A percentile compares a stretch with the other conserved stretches of the same genome.
These are phyloP conservation scores for Floccularia luteovirens DNA, from an alignment of 768 basidiomycete genomes.

Conservation along the genomic window DNA sequence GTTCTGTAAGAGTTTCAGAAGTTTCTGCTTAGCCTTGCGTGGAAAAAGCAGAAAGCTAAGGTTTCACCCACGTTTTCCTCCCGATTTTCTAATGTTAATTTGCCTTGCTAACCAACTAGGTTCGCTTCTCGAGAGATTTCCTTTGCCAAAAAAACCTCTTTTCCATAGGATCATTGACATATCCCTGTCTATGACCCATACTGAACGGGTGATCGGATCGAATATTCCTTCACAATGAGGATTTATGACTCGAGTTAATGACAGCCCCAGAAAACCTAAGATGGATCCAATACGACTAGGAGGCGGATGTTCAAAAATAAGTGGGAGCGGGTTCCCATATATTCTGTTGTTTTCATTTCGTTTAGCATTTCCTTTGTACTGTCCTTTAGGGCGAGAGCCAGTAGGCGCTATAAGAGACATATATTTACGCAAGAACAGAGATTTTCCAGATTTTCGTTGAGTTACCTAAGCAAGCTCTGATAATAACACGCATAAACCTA, in stretches of 20 bases:
- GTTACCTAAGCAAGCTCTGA: not conserved
- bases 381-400: constrained; percentile 26
- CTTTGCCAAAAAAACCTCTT: constrained; percentile 96
- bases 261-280: constrained; percentile 48
- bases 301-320: constrained; percentile 37
- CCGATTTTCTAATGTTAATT: constrained; percentile 53
- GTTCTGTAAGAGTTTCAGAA: constrained; percentile 27
- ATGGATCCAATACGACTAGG: constrained; percentile 35
- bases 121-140: constrained; percentile 89
- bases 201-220: constrained; percentile 75
- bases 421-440: not conserved
- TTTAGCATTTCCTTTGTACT: constrained; percentile 43
- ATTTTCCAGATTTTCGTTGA: constrained; percentile 1
- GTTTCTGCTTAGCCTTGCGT: not conserved
- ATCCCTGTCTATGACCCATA: constrained; percentile 67
- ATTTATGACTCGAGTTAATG: constrained; percentile 51
- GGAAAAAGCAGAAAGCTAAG: not conserved
- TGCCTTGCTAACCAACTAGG: constrained; percentile 87
- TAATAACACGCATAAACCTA: constrained; percentile 7
- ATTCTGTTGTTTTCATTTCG: constrained; percentile 60
- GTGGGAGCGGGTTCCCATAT: constrained; percentile 68
- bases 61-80: constrained; percentile 47
- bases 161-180: constrained; percentile 76
- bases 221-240: constrained; percentile 74
- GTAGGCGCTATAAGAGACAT: constrained; percentile 45